A percentile compares a stretch with the other conserved stretches of the same genome.
Conservation (phyloP, 2,329 filamentous ascomycete species). For the Teratosphaeria zuluensis region DNA sequence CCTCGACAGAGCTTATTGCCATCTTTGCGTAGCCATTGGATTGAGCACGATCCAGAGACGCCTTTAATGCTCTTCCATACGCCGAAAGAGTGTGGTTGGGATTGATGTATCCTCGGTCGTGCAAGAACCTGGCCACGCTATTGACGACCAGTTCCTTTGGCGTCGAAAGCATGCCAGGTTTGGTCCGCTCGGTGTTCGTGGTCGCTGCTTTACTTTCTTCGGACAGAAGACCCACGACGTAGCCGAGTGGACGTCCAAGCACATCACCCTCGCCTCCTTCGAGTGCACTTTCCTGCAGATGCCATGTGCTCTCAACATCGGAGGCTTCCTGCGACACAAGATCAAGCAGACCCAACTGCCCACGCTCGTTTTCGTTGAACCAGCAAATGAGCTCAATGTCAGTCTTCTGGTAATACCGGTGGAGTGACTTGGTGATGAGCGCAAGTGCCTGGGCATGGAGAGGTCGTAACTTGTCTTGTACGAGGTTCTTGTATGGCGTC, state of each 20-base stretch:
- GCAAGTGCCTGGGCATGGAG: conserved; percentile 68
- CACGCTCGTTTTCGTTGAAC: conserved; percentile 64
- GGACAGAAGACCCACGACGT: conserved; percentile 50
- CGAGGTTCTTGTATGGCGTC: conserved; percentile 68
- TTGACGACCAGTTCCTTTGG: conserved; percentile 60
- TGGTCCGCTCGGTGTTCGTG: conserved; percentile 46
- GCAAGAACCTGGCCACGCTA: conserved; percentile 78
- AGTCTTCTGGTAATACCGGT: conserved; percentile 75
- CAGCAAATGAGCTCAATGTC: conserved; percentile 70
- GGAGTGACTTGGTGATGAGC: conserved; percentile 67
- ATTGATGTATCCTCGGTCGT: conserved; percentile 78
- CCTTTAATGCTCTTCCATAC: conserved; percentile 73
- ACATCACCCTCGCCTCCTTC: conserved; percentile 7
- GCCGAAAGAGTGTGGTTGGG: conserved; percentile 66
- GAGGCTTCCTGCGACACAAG: conserved; percentile 6
- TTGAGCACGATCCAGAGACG: conserved; percentile 30
- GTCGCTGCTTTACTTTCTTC: conserved; percentile 60
- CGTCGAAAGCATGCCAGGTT: conserved; percentile 49
- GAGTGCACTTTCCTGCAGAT: conserved; percentile 43
- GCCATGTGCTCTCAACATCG: conserved; percentile 53
- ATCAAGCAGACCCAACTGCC: conserved; percentile 27
- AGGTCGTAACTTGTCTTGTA: conserved; percentile 63
- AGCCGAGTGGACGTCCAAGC: conserved; percentile 34
- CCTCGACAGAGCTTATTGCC: conserved; percentile 41
- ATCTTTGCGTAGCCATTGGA: conserved; percentile 38